Evolutionary conservation across 139 green algal species (phyloP), one percentile per base, ranked within the genome.

Genomic region (Chlamydomonas urium): DNA sequence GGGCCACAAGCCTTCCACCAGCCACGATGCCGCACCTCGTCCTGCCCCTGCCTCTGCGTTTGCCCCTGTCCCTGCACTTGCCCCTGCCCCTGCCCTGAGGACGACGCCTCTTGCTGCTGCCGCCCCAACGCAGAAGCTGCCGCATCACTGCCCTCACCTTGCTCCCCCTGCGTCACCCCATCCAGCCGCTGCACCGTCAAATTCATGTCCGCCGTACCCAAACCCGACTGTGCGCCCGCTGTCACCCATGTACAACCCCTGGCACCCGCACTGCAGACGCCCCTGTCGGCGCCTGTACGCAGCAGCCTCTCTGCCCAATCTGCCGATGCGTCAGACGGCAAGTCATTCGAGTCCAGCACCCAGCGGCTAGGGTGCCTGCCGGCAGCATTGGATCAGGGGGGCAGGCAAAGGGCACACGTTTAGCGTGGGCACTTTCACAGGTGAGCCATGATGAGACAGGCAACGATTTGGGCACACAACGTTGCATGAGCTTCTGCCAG

Each of bases 321-420:
- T 8, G 26, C 2, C 50, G 19, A 38, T 32, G 19, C 36, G 19
- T 50, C 23, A 8, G 4, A 36, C 42, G 73, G 65, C 35, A 3
- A 29, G 65, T 69, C 66, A 32, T 42, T 47, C 14, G 47, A 14
- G 1, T 57, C 68, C 47, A 83, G 73, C 56, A 79, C 60, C 78
- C 78, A 83, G 29, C 62, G 38, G n/a, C 62, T 73, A 29, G 78
- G 78, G 68, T 83, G 73, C 21, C 70, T 75, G 70, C 53, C 2
- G n/a, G 29, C 42, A 48, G n/a, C 10, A 63, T 17, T 36, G 10
- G 10, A 6, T 14, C 53, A 26, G 53, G 26, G 24, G 53, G 53
- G 26, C 28, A 26, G 33, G 3, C 17, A 3, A 24, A 47, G 66
- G 17, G 29, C 26, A 32, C 62, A 31, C 28, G 33, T 42, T 34